phyloP scores from a whole-genome alignment of 768 basidiomycete species.

The Mrakia gelida region DNA sequence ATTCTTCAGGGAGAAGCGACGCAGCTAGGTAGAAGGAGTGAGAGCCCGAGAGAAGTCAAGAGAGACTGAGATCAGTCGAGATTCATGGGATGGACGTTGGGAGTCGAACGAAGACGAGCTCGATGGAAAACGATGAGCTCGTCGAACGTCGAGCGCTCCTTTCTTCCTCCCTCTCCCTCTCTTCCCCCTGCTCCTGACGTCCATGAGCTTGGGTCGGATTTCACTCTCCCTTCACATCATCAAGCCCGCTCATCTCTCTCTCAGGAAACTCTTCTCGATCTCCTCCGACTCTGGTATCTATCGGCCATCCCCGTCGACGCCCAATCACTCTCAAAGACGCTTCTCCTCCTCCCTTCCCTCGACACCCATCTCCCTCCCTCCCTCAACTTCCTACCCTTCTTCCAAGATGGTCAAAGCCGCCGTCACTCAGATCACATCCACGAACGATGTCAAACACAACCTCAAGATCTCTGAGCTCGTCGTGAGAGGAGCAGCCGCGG shows the following conservation, averaged over 20 bases:
- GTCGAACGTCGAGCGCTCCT: neutral
- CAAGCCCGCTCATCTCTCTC: neutral
- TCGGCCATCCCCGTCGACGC: neutral
- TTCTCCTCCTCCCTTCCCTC: neutral
- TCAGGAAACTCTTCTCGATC: neutral
- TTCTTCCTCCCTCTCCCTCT: neutral
- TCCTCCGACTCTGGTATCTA: neutral
- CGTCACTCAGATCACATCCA: constrained; percentile 38
- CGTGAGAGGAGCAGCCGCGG: constrained; percentile 35
- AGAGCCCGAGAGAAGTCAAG: too few relatives aligned
- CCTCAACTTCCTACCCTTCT: neutral
- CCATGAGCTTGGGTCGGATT: neutral
- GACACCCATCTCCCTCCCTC: neutral
- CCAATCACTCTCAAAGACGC: too few relatives aligned
- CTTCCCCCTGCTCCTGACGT: neutral
- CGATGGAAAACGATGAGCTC: neutral
- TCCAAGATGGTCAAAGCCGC: constrained; percentile 22
- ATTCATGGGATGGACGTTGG: too few relatives aligned
- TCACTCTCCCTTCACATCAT: neutral
- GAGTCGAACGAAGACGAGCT: neutral
- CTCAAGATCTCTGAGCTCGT: constrained; percentile 35
- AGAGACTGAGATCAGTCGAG: too few relatives aligned
- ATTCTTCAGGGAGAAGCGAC: too few relatives aligned
- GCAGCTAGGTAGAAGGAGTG: too few relatives aligned
- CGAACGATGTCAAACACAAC: constrained; percentile 37